Evolutionary conservation across 164 flowering plant species (phyloP).

Genomic region (Akebia trifoliata): DNA sequence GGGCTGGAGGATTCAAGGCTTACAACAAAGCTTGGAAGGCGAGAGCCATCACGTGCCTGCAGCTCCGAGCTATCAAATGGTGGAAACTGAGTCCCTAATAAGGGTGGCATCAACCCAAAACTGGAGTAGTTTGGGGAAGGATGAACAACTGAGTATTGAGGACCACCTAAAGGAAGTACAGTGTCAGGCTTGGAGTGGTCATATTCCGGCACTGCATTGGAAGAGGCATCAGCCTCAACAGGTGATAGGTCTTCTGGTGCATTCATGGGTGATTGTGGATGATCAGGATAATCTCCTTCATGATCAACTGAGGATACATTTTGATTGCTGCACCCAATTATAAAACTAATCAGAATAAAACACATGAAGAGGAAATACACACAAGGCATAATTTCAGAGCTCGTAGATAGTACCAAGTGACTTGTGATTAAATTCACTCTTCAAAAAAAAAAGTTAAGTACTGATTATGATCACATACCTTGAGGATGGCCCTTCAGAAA

Average conservation of each 20-base stretch:
- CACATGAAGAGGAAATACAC: background rate
- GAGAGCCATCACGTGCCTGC: conserved; percentile 68
- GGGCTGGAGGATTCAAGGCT: conserved; percentile 27
- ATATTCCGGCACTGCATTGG: conserved; percentile 35
- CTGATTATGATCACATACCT: conserved; percentile 35
- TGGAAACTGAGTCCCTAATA: conserved; percentile 51
- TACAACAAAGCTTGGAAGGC: conserved; percentile 65
- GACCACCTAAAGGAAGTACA: conserved; percentile 41
- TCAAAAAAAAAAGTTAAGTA: background rate
- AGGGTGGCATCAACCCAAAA: conserved; percentile 58
- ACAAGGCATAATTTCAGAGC: background rate
- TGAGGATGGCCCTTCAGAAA: conserved; percentile 38
- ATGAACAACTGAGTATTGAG: conserved; percentile 48
- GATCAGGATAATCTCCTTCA: conserved; percentile 40
- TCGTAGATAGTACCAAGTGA: no score
- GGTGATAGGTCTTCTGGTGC: conserved; percentile 35
- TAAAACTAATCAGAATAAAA: background rate
- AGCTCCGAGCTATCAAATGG: conserved; percentile 63
- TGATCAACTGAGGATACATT: conserved; percentile 29
- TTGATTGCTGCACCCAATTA: conserved; percentile 37
- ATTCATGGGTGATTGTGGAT: conserved; percentile 34
- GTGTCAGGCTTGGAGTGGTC: conserved; percentile 52
- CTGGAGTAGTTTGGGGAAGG: conserved; percentile 45
- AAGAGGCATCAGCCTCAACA: conserved; percentile 37
- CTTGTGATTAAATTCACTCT: no score